Percentiles rank a stretch among this genome's conserved stretches.
These are phyloP conservation scores for Suhomyces sp. DNA, from an alignment of 805 yeast species.

Conservation along the genomic window DNA sequence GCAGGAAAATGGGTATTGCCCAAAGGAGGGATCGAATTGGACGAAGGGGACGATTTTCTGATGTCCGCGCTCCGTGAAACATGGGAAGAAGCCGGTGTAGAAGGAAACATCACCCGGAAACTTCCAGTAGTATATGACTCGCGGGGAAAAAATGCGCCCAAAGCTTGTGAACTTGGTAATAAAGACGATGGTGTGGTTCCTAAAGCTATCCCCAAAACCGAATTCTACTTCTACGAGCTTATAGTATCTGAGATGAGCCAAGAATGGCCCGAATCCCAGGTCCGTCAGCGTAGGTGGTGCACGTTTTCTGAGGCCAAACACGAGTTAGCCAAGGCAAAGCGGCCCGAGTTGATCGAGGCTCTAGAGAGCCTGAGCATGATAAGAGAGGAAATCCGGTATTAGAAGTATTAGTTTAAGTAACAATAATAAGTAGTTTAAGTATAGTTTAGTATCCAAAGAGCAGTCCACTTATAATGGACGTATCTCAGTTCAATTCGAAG, in stretches of 20 bases:
- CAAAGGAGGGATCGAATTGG: slow-evolving; percentile 91
- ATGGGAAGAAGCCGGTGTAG: slow-evolving; percentile 97
- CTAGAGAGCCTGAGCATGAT: slow-evolving; percentile 53
- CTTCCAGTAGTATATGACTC: slow-evolving; percentile 68
- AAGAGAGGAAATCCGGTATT: slow-evolving; percentile 26
- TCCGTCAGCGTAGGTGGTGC: slow-evolving; percentile 74
- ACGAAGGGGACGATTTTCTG: slow-evolving; percentile 54
- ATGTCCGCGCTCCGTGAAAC: slow-evolving; percentile 79
- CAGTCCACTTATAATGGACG: too few species aligned
- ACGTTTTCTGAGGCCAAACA: slow-evolving; percentile 62
- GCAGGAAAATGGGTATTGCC: slow-evolving; percentile 83
- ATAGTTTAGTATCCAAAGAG: too few species aligned
- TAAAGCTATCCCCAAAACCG: slow-evolving; percentile 65
- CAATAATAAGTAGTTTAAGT: background rate
- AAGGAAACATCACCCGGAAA: slow-evolving; percentile 54
- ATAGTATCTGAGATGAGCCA: slow-evolving; percentile 50
- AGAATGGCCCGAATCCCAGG: slow-evolving; percentile 71
- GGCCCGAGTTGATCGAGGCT: slow-evolving; percentile 69
- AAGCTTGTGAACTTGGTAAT: slow-evolving; percentile 12
- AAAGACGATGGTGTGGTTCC: slow-evolving; percentile 32
- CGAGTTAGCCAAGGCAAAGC: slow-evolving; percentile 52
- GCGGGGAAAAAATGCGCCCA: slow-evolving; percentile 39
- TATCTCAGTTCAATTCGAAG: too few species aligned
- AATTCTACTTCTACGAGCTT: slow-evolving; percentile 86
- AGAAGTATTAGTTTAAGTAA: background rate